These are phyloP conservation scores for Xenosphaeropsis pyriputrescens DNA, from an alignment of 2,329 filamentous ascomycete genomes.

Conservation along the genomic window DNA sequence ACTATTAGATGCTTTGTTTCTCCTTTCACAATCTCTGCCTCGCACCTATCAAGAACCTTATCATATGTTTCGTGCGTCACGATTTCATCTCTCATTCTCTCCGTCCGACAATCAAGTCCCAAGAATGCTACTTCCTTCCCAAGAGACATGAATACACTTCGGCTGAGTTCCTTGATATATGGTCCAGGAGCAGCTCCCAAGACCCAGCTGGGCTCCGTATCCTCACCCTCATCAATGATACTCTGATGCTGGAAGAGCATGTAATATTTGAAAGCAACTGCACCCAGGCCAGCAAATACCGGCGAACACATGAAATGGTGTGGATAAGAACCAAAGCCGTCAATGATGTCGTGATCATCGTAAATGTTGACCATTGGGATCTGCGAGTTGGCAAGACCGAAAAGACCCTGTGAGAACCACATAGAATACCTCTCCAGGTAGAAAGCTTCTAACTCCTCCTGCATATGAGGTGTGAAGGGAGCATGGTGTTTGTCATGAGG, in stretches of 20 bases:
- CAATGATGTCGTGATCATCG: constrained; percentile 87
- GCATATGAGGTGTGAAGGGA: constrained; percentile 68
- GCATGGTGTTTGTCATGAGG: constrained; percentile 64
- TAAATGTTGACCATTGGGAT: constrained; percentile 98
- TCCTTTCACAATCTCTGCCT: constrained; percentile 67
- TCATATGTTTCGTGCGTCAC: constrained; percentile 72
- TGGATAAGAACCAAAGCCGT: constrained; percentile 87
- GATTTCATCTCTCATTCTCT: constrained; percentile 72
- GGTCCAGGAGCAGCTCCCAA: constrained; percentile 68
- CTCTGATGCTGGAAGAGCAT: constrained; percentile 98
- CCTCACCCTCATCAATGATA: constrained; percentile 63
- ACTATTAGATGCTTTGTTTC: constrained; percentile 85
- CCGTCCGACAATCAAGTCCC: constrained; percentile 81
- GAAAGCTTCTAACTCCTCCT: constrained; percentile 75
- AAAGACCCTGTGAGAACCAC: constrained; percentile 96
- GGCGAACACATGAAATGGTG: constrained; percentile 83
- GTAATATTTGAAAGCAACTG: constrained; percentile 95
- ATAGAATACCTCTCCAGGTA: constrained; percentile 79
- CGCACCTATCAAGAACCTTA: constrained; percentile 72
- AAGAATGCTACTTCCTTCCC: constrained; percentile 70
- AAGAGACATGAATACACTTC: constrained; percentile 73
- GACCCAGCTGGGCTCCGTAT: constrained; percentile 82
- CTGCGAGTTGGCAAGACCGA: constrained; percentile 81
- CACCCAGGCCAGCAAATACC: constrained; percentile 79
- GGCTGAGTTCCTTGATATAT: constrained; percentile 77